A percentile compares a stretch with the other conserved stretches of the same genome.
Evolutionary conservation across 768 basidiomycete genomes (phyloP).

Genomic region (Mycena galericulata): DNA sequence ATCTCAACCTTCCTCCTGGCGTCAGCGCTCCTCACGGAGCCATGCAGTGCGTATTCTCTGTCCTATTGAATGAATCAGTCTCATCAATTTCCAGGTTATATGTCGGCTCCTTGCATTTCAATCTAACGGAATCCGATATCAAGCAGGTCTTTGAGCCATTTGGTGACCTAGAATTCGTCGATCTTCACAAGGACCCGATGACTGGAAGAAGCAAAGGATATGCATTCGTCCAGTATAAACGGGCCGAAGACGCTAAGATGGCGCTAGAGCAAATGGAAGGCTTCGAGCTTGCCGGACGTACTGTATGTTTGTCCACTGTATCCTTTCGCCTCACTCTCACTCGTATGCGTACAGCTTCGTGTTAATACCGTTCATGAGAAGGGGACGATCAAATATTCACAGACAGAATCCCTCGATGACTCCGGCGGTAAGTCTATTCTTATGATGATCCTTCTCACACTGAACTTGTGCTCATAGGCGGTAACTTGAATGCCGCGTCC

Average conservation of each 20-base stretch:
- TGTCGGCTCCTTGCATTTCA: conserved; percentile 97
- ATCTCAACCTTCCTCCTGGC: conserved; percentile 86
- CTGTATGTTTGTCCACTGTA: conserved; percentile 60
- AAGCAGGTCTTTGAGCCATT: conserved; percentile 99
- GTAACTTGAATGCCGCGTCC: conserved; percentile 97
- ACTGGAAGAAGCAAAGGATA: conserved; percentile 98
- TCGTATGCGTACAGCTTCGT: conserved; percentile 65
- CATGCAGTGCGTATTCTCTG: conserved; percentile 74
- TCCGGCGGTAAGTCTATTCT: conserved; percentile 71
- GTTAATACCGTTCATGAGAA: conserved; percentile 96
- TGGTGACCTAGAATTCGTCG: conserved; percentile 97
- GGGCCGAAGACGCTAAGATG: conserved; percentile 94
- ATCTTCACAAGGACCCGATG: conserved; percentile 94
- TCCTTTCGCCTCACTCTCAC: conserved; percentile 20
- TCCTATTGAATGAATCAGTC: conserved; percentile 16
- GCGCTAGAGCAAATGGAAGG: conserved; percentile 99
- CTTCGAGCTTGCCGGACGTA: conserved; percentile 96
- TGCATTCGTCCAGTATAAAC: conserved; percentile 97
- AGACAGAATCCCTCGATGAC: conserved; percentile 89
- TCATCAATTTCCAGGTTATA: conserved; percentile 73
- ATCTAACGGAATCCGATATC: conserved; percentile 96
- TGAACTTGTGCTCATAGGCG: conserved; percentile 64
- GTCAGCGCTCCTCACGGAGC: conserved; percentile 82
- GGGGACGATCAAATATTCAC: conserved; percentile 79
- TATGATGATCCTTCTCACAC: not conserved